A percentile compares a stretch with the other conserved stretches of the same genome.
Evolutionary conservation across 768 basidiomycete species (phyloP).

Genomic region (Leccinum rimulosum): DNA sequence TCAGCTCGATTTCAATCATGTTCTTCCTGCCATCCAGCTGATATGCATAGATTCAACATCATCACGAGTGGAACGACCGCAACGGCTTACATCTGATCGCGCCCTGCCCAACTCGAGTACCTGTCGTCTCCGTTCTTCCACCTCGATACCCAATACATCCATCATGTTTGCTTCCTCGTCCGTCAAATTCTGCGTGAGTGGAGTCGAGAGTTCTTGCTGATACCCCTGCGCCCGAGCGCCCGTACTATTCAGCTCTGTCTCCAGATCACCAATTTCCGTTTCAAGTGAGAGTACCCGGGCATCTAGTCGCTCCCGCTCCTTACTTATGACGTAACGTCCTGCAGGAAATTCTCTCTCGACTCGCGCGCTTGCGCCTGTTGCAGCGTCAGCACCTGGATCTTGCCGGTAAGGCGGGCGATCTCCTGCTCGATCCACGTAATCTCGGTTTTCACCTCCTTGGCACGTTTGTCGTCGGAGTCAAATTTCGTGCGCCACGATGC

Average conservation of each 20-base stretch:
- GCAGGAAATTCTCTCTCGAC: conserved; percentile 61
- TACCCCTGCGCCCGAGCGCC: conserved; percentile 63
- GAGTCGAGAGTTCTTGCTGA: conserved; percentile 65
- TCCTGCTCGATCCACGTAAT: conserved; percentile 80
- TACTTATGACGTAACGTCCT: conserved; percentile 57
- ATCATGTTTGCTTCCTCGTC: conserved; percentile 68
- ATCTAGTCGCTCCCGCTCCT: conserved; percentile 69
- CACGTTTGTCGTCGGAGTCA: conserved; percentile 59
- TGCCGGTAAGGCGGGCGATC: conserved; percentile 72
- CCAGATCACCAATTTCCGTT: conserved; percentile 63
- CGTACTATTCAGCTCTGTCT: conserved; percentile 65
- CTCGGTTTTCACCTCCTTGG: conserved; percentile 70
- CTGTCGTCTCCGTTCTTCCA: conserved; percentile 69
- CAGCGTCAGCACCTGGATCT: conserved; percentile 64
- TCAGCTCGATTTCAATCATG: conserved; percentile 87
- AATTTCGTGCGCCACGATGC: conserved; percentile 72
- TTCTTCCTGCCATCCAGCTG: conserved; percentile 70
- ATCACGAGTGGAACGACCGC: background rate
- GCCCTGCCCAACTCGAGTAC: conserved; percentile 65
- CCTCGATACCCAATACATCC: conserved; percentile 66
- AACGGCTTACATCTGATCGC: conserved; percentile 62
- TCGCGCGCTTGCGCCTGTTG: conserved; percentile 72
- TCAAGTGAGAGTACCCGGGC: conserved; percentile 64
- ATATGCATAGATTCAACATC: background rate
- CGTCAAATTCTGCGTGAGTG: conserved; percentile 73